Base-by-base conservation (phyloP, 2,329 filamentous ascomycete genomes). In the Neonectria hederae region DNA sequence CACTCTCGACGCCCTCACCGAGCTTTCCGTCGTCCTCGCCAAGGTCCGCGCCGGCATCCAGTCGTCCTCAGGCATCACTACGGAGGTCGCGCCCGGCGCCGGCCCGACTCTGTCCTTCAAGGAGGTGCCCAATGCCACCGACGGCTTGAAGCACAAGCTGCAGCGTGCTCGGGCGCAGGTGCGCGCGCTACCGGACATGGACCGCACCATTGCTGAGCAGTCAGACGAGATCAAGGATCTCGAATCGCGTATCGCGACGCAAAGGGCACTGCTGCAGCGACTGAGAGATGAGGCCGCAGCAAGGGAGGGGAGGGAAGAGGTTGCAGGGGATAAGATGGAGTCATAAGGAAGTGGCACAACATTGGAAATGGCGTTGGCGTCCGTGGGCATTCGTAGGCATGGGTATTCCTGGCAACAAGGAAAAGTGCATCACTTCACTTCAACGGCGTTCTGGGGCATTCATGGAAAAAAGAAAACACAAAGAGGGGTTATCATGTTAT, bases 1-100 rank as follows among this genome's bases (percentile, higher is more conserved):
- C 78, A 89, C 89, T 54, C 93, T 97, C 81, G 94, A 97, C 82
- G 88, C 93, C 71, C 87, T 97, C 58, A 93, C 94, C 26, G 89
- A 94, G 74, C 88, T 97, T 58, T 90, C 93, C 74, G 85, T 89
- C 63, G 88, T 97, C 70, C 88, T 97, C 65, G 84, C 89, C 69
- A 92, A 92, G 54, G 86, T 97, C 19, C 88, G 92, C 70, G 75
- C 78, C 40, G 83, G 82, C 17, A 79, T 82, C 71, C 71, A 81
- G 74, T 76, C 80, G 49, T 78, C 78, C 11, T 72, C 80, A 42
- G 76, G 81, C 57, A 75, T 81, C 53, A 78, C 79, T 48, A 76
- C 77, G 6, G 80, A 78, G 53, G 78, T 76, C 54, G 81, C 81
- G 43, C 74, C 77, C 61, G 73, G 72, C 40, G 79, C 70, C 71